Evolutionary conservation across 305 asterid genomes (phyloP).

Genomic region (Fraxinus albicans): DNA sequence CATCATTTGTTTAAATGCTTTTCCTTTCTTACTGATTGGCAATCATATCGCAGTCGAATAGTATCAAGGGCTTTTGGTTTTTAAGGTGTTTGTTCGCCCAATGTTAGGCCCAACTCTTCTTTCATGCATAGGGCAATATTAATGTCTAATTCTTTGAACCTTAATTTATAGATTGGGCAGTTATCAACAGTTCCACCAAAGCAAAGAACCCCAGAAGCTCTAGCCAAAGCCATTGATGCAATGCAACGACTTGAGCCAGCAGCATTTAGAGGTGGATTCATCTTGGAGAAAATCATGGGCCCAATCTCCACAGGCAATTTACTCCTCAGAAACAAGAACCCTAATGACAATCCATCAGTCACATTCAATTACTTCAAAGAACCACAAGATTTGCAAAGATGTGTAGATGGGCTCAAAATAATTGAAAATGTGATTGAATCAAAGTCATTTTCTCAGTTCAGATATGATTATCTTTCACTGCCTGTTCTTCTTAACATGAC

Average conservation of each 20-base stretch:
- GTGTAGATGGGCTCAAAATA: slow-evolving; percentile 60
- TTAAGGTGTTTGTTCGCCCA: not conserved
- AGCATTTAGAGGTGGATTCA: slow-evolving; percentile 73
- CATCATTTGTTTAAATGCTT: not conserved
- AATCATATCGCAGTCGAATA: not conserved
- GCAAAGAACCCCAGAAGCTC: slow-evolving; percentile 72
- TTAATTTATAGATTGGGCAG: slow-evolving; percentile 67
- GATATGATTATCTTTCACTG: slow-evolving; percentile 46
- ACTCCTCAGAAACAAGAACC: slow-evolving; percentile 44
- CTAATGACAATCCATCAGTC: slow-evolving; percentile 71
- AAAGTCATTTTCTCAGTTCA: slow-evolving; percentile 49
- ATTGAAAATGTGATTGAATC: slow-evolving; percentile 69
- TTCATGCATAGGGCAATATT: not conserved
- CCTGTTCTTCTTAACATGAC: slow-evolving; percentile 68
- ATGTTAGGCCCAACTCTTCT: not conserved
- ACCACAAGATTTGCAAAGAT: slow-evolving; percentile 56
- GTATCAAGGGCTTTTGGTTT: not conserved
- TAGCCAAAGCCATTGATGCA: slow-evolving; percentile 57
- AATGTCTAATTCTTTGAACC: not conserved
- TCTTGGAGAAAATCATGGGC: slow-evolving; percentile 69
- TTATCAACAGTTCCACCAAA: slow-evolving; percentile 84
- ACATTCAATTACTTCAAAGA: slow-evolving; percentile 80
- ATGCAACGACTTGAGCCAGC: slow-evolving; percentile 51
- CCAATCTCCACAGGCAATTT: slow-evolving; percentile 75
- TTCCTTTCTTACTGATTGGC: not conserved